Base-by-base conservation (phyloP, 768 basidiomycete genomes). In the Chalciporus sphaerocephalus region DNA sequence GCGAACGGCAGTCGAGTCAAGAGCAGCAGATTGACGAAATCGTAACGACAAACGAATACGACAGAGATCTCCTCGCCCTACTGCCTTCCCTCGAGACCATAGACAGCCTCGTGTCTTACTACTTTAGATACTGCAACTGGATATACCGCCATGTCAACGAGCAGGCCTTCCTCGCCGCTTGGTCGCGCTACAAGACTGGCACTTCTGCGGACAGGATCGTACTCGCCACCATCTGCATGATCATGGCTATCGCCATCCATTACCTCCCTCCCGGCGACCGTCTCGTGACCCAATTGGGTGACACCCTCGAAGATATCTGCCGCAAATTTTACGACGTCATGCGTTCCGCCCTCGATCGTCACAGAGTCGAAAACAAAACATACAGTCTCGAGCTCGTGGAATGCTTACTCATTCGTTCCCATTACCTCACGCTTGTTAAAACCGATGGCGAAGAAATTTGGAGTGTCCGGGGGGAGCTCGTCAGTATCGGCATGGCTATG, bases 71-170 rank as follows among this genome's bases (percentile, higher is more conserved):
- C 8, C 75, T 88, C 50, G 70, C 74, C 4, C 65, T 76, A 45
- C 75, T 92, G 2, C 88, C 88, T 3, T 68, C 76, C 16, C 64
- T 84, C 42, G 76, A 83, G 37, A 69, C 82, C 41, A 81, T 90
- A 55, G 88, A 91, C 57, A 77, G 74, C 15, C 79, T 92, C 42
- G 74, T 92, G 58, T 66, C 68, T 38, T 84, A 81, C 66, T 91
- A 92, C 65, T 90, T 90, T 56, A 85, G 87, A 54, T 87, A 86
- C 59, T 88, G 87, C 74, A 89, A 86, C 64, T 92, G 88, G 88
- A 80, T 90, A 42, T 87, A 89, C 65, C 81, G 85, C 32, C 83
- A 87, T 59, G 77, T 91, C 48, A 83, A 88, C 62, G 74, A 81
- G 43, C 46, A 67, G 2, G 69, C 79, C 12, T 87, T 91, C 59